A percentile compares a stretch with the other conserved stretches of the same genome.
These are phyloP conservation scores for Capsella bursapastoris DNA, from an alignment of 345 rosid species.

Conservation along the genomic window DNA sequence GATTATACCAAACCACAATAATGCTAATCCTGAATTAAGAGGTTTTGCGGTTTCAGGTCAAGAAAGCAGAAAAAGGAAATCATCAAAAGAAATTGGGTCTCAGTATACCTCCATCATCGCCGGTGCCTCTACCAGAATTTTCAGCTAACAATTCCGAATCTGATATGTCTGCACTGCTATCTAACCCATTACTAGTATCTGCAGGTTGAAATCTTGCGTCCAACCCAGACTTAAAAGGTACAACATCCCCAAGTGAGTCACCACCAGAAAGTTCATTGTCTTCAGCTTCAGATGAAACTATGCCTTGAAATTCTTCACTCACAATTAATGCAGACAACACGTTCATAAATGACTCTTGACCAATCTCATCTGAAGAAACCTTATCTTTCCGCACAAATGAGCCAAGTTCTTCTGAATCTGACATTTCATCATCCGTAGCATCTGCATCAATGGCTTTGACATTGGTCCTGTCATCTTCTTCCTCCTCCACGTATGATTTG, in stretches of 20 bases:
- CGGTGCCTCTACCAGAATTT: slow-evolving; percentile 19
- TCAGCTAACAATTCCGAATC: neutral
- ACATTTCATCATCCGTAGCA: slow-evolving; percentile 68
- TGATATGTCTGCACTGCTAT: neutral
- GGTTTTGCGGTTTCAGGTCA: slow-evolving; percentile 12
- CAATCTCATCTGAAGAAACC: slow-evolving; percentile 45
- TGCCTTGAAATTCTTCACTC: slow-evolving; percentile 88
- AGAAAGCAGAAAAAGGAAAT: neutral
- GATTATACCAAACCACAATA: slow-evolving; percentile 69
- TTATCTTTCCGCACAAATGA: slow-evolving; percentile 39
- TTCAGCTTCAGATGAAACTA: slow-evolving; percentile 78
- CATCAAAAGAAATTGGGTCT: neutral
- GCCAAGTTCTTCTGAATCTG: slow-evolving; percentile 57
- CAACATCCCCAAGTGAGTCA: slow-evolving; percentile 42
- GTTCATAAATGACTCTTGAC: slow-evolving; percentile 82
- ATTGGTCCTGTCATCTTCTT: slow-evolving; percentile 64
- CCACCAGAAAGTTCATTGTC: slow-evolving; percentile 49
- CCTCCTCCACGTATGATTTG: slow-evolving; percentile 92
- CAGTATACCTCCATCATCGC: slow-evolving; percentile 21
- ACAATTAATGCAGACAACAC: slow-evolving; percentile 80
- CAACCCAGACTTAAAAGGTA: slow-evolving; percentile 40
- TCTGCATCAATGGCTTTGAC: slow-evolving; percentile 51
- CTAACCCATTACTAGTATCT: slow-evolving; percentile 18
- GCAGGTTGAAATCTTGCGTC: slow-evolving; percentile 44
- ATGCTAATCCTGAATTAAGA: slow-evolving; percentile 61